These are phyloP conservation scores for Candida alai DNA, from an alignment of 805 yeast species.

Conservation along the genomic window DNA sequence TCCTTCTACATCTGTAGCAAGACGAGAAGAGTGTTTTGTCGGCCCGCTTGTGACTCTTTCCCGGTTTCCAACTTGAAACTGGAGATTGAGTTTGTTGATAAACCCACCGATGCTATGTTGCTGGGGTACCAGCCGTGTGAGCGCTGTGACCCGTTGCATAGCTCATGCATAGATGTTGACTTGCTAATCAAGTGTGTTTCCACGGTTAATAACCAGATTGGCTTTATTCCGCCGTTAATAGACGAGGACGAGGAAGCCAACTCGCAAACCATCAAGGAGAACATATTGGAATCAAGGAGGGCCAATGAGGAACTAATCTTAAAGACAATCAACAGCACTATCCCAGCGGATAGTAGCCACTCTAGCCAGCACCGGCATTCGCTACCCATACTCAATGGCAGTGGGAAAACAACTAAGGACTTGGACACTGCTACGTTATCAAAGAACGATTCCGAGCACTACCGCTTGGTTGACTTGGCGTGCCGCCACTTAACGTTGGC, in stretches of 20 bases:
- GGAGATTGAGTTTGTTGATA: conserved; percentile 44
- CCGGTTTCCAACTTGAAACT: conserved; percentile 39
- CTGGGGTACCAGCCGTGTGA: conserved; percentile 51
- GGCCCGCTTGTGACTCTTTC: conserved; percentile 64
- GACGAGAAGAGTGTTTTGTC: conserved; percentile 45
- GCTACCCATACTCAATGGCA: conserved; percentile 25
- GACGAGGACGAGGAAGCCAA: conserved; percentile 43
- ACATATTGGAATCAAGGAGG: conserved; percentile 25
- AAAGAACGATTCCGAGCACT: conserved; percentile 65
- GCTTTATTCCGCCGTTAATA: conserved; percentile 51
- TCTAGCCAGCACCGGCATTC: conserved; percentile 22
- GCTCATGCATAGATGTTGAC: conserved; percentile 43
- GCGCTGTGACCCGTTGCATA: conserved; percentile 49
- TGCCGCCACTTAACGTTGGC: conserved; percentile 82
- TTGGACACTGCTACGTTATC: conserved; percentile 26
- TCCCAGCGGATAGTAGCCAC: not conserved
- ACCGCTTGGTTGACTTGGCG: conserved; percentile 67
- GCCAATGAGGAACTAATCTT: conserved; percentile 22
- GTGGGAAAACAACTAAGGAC: conserved; percentile 23
- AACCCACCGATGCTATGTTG: conserved; percentile 37
- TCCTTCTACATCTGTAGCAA: conserved; percentile 52
- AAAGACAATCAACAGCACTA: conserved; percentile 16
- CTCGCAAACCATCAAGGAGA: conserved; percentile 33
- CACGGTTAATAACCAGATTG: conserved; percentile 52
- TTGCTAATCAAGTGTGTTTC: conserved; percentile 49